Percentiles rank a stretch among this genome's conserved stretches.
These are phyloP conservation scores for Cymbidium sinense DNA, from an alignment of 106 monocot species.

Conservation along the genomic window DNA sequence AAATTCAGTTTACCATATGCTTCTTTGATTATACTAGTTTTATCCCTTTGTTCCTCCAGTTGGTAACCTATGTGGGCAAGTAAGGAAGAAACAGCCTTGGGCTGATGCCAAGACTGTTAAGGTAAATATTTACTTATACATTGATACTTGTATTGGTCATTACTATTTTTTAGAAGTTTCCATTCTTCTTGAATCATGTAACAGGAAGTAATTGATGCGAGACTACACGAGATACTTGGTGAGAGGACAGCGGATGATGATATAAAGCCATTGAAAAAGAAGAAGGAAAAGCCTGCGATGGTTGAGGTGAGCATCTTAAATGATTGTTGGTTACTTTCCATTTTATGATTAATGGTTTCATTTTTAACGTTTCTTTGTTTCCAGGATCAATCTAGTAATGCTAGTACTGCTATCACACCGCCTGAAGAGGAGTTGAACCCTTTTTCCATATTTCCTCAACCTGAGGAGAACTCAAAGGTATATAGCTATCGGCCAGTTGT, in stretches of 20 bases:
- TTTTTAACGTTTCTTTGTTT: background rate
- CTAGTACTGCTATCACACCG: slow-evolving; percentile 14
- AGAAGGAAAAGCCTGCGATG: slow-evolving; percentile 85
- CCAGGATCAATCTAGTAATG: slow-evolving; percentile 18
- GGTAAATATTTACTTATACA: slow-evolving; percentile 27
- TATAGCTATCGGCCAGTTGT: background rate
- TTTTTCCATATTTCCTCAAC: slow-evolving; percentile 82
- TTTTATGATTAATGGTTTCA: background rate
- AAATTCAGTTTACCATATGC: background rate
- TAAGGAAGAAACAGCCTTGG: slow-evolving; percentile 78
- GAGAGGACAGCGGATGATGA: slow-evolving; percentile 90
- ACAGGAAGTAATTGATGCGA: slow-evolving; percentile 81
- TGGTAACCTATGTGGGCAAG: slow-evolving; percentile 87
- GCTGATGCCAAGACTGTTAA: slow-evolving; percentile 95
- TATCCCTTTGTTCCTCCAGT: slow-evolving; percentile 32
- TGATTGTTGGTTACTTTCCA: background rate
- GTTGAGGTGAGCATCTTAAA: slow-evolving; percentile 39
- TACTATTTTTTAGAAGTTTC: background rate
- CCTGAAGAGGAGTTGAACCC: slow-evolving; percentile 83
- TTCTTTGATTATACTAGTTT: background rate
- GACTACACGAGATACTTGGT: slow-evolving; percentile 57
- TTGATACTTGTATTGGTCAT: background rate
- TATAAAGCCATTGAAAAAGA: slow-evolving; percentile 82
- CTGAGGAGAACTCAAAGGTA: slow-evolving; percentile 90
- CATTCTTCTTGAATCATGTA: slow-evolving; percentile 1